Evolutionary conservation across 2,329 filamentous ascomycete species (phyloP).

Genomic region (Tolypocladium endophyticum): DNA sequence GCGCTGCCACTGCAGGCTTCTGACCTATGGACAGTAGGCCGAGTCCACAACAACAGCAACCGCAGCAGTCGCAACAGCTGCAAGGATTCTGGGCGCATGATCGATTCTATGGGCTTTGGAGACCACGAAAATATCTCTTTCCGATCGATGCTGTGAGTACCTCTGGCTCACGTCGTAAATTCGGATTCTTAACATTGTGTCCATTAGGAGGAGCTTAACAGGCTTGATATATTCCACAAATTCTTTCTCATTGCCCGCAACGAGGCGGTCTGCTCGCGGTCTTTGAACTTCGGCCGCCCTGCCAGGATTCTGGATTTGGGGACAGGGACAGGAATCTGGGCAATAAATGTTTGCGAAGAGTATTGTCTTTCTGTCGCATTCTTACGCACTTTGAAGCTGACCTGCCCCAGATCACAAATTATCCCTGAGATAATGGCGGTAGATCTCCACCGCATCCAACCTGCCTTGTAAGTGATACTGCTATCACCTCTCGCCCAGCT

Average conservation of each 20-base stretch:
- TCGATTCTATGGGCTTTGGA: slow-evolving; percentile 58
- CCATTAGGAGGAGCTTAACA: slow-evolving; percentile 56
- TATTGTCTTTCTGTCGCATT: slow-evolving; percentile 28
- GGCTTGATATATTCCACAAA: slow-evolving; percentile 75
- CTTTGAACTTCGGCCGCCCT: slow-evolving; percentile 5
- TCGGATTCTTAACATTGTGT: neutral
- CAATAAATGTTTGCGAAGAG: slow-evolving; percentile 68
- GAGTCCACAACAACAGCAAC: neutral
- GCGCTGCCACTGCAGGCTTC: neutral
- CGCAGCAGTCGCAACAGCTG: neutral
- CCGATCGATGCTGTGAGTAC: slow-evolving; percentile 62
- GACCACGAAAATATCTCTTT: slow-evolving; percentile 60
- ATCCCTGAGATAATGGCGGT: slow-evolving; percentile 24
- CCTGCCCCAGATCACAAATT: slow-evolving; percentile 8
- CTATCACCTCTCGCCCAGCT: too few relatives aligned
- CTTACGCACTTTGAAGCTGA: neutral
- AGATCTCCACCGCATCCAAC: slow-evolving; percentile 29
- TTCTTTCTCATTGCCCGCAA: slow-evolving; percentile 57
- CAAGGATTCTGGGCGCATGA: slow-evolving; percentile 47
- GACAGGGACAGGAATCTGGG: slow-evolving; percentile 86
- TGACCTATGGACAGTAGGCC: neutral
- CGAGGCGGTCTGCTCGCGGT: slow-evolving; percentile 17
- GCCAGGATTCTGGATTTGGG: slow-evolving; percentile 55
- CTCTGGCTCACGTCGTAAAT: neutral
- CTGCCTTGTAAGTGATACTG: slow-evolving; percentile 19